phyloP scores from a whole-genome alignment of 2,329 filamentous ascomycete species.

The Arthrobotrys entomopaga region DNA sequence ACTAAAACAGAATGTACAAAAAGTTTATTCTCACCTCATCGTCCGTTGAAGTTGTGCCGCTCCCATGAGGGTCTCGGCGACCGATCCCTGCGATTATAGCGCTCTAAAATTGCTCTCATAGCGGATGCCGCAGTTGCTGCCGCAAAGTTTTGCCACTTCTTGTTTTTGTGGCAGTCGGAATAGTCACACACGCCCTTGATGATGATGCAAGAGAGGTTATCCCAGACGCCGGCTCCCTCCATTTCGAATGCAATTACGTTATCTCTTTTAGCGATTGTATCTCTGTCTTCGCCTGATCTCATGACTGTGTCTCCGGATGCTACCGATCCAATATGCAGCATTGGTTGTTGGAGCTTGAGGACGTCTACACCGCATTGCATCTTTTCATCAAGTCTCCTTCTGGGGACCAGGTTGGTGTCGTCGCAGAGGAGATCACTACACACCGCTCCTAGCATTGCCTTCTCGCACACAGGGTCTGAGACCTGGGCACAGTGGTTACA shows the following conservation, averaged over 20 bases:
- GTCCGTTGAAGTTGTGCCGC: constrained; percentile 8
- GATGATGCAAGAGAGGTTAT: constrained; percentile 59
- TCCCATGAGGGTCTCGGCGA: constrained; percentile 32
- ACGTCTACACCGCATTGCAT: neutral
- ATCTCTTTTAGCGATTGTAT: constrained; percentile 58
- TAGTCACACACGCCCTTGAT: constrained; percentile 63
- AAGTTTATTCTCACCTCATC: constrained; percentile 9
- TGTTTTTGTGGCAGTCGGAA: constrained; percentile 63
- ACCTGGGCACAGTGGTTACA: constrained; percentile 34
- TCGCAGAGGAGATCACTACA: constrained; percentile 60
- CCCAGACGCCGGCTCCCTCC: constrained; percentile 62
- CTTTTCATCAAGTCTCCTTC: constrained; percentile 26
- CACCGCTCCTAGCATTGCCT: constrained; percentile 51
- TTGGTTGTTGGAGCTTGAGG: constrained; percentile 28
- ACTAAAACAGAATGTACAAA: constrained; percentile 4
- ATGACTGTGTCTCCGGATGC: constrained; percentile 61
- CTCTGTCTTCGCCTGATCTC: constrained; percentile 60
- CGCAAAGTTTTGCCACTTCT: constrained; percentile 63
- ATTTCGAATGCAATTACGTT: constrained; percentile 61
- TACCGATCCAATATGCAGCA: constrained; percentile 61
- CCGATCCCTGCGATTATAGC: constrained; percentile 30
- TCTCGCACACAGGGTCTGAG: constrained; percentile 56
- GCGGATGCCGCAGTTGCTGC: constrained; percentile 62
- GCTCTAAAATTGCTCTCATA: constrained; percentile 59
- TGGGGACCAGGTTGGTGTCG: constrained; percentile 33